Conservation (phyloP, 2,329 filamentous ascomycete species). For the Monosporascus cannonballus region DNA sequence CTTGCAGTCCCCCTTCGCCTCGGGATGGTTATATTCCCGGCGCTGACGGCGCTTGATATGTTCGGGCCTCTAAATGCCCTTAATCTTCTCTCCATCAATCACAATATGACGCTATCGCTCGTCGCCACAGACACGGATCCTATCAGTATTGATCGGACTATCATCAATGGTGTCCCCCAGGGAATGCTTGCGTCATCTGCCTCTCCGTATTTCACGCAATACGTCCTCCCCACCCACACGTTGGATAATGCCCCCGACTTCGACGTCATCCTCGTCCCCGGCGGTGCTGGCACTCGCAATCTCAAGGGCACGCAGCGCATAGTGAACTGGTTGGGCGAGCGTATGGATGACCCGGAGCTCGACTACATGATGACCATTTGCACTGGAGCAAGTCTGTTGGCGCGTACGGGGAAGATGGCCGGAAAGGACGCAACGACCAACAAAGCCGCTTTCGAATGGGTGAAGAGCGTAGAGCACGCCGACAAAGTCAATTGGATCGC, state of each 20-base stretch:
- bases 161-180: conserved; percentile 11
- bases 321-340: conserved; percentile 8
- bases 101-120: conserved; percentile 19
- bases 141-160: conserved; percentile 14
- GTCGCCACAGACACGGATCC: conserved; percentile 16
- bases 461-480: conserved; percentile 7
- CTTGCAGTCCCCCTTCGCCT: conserved; percentile 14
- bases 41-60: conserved; percentile 22
- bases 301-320: conserved; percentile 15
- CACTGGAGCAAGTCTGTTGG: conserved; percentile 15
- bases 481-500: conserved; percentile 14
- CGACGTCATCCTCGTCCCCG: conserved; percentile 19
- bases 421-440: conserved; percentile 15
- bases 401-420: conserved; percentile 12
- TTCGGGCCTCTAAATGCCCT: conserved; percentile 23
- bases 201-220: conserved; percentile 11
- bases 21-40: conserved; percentile 22
- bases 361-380: conserved; percentile 14
- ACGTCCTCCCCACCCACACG: conserved; percentile 18
- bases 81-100: conserved; percentile 17
- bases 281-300: conserved; percentile 13
- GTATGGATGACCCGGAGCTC: conserved; percentile 8
- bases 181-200: conserved; percentile 5
- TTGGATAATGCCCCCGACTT: conserved; percentile 12
- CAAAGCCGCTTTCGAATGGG: conserved; percentile 15